Base-by-base conservation (phyloP, 805 yeast species). In the Monosporozyma siamensis region DNA sequence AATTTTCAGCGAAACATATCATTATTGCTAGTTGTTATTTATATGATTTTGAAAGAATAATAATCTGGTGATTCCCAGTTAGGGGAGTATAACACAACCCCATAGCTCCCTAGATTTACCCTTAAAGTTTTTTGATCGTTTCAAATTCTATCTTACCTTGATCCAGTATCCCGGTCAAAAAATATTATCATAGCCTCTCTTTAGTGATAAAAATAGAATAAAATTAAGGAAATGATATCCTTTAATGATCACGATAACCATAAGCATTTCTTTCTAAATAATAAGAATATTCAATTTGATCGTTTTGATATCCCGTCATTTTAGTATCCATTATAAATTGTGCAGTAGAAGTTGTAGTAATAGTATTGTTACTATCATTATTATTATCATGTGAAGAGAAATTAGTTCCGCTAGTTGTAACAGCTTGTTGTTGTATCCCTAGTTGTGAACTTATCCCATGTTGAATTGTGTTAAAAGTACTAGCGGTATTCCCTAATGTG, bases 211-310 rank as follows among this genome's bases (percentile, higher is more conserved):
- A 32, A 18, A 32, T 10, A 32, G 35, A 32, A 6, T 15, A n/a
- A 15, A 15, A n/a, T 18, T 18, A 15, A 32, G 18, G 23, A 22
- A 11, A 8, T 6, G 6, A 3, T 8, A 17, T 20, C 11, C 5
- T 3, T 20, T 18, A 32, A 32, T 32, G 35, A 32, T 32, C 35
- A 32, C 35, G 35, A 18, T 32, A 32, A 18, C 35, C 35, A 10
- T 32, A 32, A 9, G 23, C 35, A 32, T 32, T 18, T 11, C 35
- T 32, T 3, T 18, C 23, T 32, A 20, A 32, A 20, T 18, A 32
- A 32, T 32, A 9, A 18, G 12, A 6, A 32, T 32, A 32, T 32
- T 32, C 35, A 18, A 32, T 20, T 6, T 9, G 7, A 15, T 18
- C 35, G 18, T 18, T 20, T 7, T 15, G 7, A 32, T 20, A 18